Evolutionary conservation across 1,284 basidiomycete species (phyloP).

Genomic region (Tausonia pullulans): DNA sequence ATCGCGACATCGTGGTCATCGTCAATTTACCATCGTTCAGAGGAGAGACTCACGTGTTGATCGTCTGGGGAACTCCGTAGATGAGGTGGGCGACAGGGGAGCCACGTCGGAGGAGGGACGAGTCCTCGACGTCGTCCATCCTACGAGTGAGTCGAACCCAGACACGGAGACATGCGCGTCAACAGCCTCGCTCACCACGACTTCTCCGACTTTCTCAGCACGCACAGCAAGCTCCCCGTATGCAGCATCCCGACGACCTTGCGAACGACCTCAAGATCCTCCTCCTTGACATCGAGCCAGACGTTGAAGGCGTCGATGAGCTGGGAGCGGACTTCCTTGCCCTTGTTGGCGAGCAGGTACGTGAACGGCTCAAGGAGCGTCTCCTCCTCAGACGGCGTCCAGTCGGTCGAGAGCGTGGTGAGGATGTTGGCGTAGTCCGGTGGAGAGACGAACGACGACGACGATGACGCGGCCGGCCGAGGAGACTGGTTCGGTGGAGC

Average conservation of each 20-base stretch:
- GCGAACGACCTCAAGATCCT: slow-evolving; percentile 61
- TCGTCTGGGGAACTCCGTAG: slow-evolving; percentile 69
- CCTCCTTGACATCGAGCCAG: slow-evolving; percentile 74
- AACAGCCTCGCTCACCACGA: too few relatives aligned
- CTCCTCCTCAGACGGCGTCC: too few relatives aligned
- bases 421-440: too few relatives aligned
- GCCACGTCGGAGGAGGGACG: slow-evolving; percentile 77
- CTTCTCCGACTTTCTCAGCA: slow-evolving; percentile 12
- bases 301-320: slow-evolving; percentile 89
- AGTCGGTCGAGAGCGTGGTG: too few relatives aligned
- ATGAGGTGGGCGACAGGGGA: slow-evolving; percentile 43
- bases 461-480: too few relatives aligned
- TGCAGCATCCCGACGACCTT: slow-evolving; percentile 87
- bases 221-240: slow-evolving; percentile 80
- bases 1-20: too few relatives aligned
- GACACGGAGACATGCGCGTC: not conserved
- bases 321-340: slow-evolving; percentile 82
- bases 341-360: slow-evolving; percentile 44
- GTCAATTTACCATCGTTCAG: too few relatives aligned
- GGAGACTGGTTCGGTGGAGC: too few relatives aligned
- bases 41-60: slow-evolving; percentile 51
- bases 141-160: slow-evolving; percentile 36
- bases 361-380: too few relatives aligned
- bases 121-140: slow-evolving; percentile 96
- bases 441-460: too few relatives aligned